A percentile compares a stretch with the other conserved stretches of the same genome.
Conservation (phyloP, 352 stramenopile species). For the Globisporangium heterothallicum region DNA sequence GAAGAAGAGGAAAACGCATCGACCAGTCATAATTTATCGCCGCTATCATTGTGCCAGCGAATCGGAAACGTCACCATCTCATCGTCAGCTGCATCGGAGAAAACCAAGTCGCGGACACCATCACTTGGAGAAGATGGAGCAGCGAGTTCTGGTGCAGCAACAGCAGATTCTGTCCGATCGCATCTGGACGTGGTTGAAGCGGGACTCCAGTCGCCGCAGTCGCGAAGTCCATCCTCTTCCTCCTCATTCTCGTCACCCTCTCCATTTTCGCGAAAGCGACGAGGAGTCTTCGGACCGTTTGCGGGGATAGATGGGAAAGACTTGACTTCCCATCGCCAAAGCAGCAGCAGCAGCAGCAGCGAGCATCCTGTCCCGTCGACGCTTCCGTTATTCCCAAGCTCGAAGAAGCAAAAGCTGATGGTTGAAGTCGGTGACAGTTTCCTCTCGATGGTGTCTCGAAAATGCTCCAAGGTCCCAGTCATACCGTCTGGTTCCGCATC, state of each 20-base stretch:
- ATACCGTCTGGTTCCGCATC: background rate
- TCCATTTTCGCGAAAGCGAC: constrained; percentile 16
- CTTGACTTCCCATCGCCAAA: background rate
- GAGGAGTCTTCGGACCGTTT: constrained; percentile 9
- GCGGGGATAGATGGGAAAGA: constrained; percentile 3
- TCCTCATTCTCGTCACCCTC: constrained; percentile 9
- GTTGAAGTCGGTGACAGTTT: constrained; percentile 33
- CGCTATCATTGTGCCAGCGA: constrained; percentile 62
- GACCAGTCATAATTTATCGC: constrained; percentile 26
- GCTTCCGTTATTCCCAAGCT: constrained; percentile 29
- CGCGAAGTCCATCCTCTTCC: constrained; percentile 10
- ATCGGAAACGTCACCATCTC: constrained; percentile 82
- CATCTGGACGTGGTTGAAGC: background rate
- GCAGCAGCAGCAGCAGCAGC: background rate
- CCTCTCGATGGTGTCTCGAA: constrained; percentile 32
- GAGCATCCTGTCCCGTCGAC: constrained; percentile 3
- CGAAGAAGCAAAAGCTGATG: constrained; percentile 54
- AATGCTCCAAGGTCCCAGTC: constrained; percentile 12
- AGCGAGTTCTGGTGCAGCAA: too few species aligned
- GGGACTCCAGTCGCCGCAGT: constrained; percentile 9
- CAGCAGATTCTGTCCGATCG: background rate
- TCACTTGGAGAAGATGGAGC: too few species aligned
- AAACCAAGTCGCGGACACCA: background rate
- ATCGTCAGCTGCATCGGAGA: constrained; percentile 8
- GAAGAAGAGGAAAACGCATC: background rate